Percentiles rank a stretch among this genome's conserved stretches.
phyloP scores from a whole-genome alignment of 2,329 filamentous ascomycete genomes.

The Corinectria fuckeliana region DNA sequence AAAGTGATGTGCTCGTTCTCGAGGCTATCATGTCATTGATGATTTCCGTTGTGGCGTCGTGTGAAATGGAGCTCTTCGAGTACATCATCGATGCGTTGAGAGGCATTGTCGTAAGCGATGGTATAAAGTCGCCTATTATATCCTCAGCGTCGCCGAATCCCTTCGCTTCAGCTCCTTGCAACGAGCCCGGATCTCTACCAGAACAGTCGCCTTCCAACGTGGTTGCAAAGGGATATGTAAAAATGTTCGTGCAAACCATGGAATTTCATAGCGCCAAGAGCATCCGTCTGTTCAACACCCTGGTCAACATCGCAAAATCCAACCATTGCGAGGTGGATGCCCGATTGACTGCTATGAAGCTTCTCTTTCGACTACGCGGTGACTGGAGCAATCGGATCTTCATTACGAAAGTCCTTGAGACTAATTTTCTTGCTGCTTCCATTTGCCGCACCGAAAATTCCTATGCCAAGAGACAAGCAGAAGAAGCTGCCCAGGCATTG shows the following conservation, averaged over 20 bases:
- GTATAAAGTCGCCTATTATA: slow-evolving; percentile 51
- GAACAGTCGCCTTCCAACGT: slow-evolving; percentile 70
- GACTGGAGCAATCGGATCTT: slow-evolving; percentile 82
- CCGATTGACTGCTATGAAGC: slow-evolving; percentile 75
- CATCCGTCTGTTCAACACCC: slow-evolving; percentile 63
- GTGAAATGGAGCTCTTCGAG: slow-evolving; percentile 64
- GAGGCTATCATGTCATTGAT: slow-evolving; percentile 70
- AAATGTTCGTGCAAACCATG: slow-evolving; percentile 78
- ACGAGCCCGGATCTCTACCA: slow-evolving; percentile 32
- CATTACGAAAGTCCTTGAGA: slow-evolving; percentile 73
- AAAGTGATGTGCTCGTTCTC: slow-evolving; percentile 70
- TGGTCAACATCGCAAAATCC: slow-evolving; percentile 69
- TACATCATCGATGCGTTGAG: slow-evolving; percentile 61
- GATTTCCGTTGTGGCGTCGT: slow-evolving; percentile 67
- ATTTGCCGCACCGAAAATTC: slow-evolving; percentile 70
- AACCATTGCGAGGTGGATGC: slow-evolving; percentile 69
- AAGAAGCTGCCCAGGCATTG: slow-evolving; percentile 56
- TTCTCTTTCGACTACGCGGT: slow-evolving; percentile 82
- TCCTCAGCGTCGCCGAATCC: slow-evolving; percentile 37
- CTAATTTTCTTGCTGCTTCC: slow-evolving; percentile 73
- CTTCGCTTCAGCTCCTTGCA: slow-evolving; percentile 27
- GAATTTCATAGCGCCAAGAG: slow-evolving; percentile 70
- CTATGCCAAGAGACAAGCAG: slow-evolving; percentile 56
- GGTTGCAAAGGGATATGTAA: slow-evolving; percentile 73
- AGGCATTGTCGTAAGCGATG: slow-evolving; percentile 57